Evolutionary conservation across 2,329 filamentous ascomycete species (phyloP), one percentile per base, ranked within the genome.

Genomic region (Purpureocillium takamizusanense): DNA sequence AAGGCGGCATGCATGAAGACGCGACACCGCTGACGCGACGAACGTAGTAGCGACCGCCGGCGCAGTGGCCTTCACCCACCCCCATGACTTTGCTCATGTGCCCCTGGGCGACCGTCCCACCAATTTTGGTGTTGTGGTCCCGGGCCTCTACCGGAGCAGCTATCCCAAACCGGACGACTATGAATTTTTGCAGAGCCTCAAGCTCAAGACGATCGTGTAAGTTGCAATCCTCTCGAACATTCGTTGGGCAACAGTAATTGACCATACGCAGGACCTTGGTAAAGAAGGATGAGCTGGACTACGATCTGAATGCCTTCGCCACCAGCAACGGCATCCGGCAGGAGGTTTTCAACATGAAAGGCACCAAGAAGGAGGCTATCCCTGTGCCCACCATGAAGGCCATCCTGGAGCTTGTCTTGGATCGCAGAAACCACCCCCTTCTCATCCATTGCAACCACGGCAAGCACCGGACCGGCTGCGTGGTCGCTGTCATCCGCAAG

Each of bases 371-470:
- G 50, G 70, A 81, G 39, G 71, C 72, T 8, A 86, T 86, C 28
- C 75, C 83, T 1, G 55, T 76, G 7, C 60, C 68, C 33, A 77
- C 79, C 18, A 86, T 95, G 72, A 71, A 74, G 44, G 66, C 75
- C 7, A 86, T 90, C 33, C 69, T 94, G 17, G 67, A 74, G 11
- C 65, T 90, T 31, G 73, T 90, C 31, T 69, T 90, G 38, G 76
- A 94, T 52, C 72, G 72, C 35, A 62, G 69, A 27, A 87, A 94
- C 45, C 80, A 92, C 47, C 89, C 89, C 0, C 61, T 95, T 10
- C 70, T 95, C 30, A 74, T 95, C 34, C 89, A 95, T 60, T 95
- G 89, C 71, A 95, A 95, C 56, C 89, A 94, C 50, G 89, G 89
- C 55, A 92, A 86, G 73, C 89, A 95, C 55, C 83, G 89, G 41